A percentile compares a stretch with the other conserved stretches of the same genome.
These are phyloP conservation scores for Blastobotrys mokoenaii DNA, from an alignment of 805 yeast species.

Conservation along the genomic window DNA sequence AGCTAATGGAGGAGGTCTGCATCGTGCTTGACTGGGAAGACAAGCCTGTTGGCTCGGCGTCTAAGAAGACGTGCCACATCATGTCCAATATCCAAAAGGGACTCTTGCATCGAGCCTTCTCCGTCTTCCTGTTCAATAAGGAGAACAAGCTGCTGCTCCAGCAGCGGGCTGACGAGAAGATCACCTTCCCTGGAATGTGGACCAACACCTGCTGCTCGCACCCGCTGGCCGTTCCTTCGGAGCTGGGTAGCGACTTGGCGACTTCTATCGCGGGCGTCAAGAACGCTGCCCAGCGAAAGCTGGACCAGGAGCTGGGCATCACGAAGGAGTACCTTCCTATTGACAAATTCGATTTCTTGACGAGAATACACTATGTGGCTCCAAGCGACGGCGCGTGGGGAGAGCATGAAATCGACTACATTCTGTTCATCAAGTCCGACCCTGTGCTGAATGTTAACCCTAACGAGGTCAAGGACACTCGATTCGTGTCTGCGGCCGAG, in stretches of 20 bases:
- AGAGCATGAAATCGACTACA: conserved; percentile 95
- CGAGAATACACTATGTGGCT: conserved; percentile 92
- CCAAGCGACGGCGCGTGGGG: conserved; percentile 81
- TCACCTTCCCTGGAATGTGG: conserved; percentile 96
- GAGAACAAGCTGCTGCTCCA: conserved; percentile 74
- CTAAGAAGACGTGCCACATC: conserved; percentile 63
- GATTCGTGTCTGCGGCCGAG: conserved; percentile 62
- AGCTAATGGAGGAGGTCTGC: conserved; percentile 93
- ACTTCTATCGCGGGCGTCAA: conserved; percentile 70
- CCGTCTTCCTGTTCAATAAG: conserved; percentile 84
- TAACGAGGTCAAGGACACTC: conserved; percentile 79
- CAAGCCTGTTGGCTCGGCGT: conserved; percentile 82
- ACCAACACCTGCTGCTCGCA: conserved; percentile 99
- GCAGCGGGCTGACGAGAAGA: conserved; percentile 93
- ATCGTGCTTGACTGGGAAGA: conserved; percentile 87
- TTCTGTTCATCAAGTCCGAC: conserved; percentile 60
- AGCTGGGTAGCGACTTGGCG: conserved; percentile 58
- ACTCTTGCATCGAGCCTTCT: conserved; percentile 87
- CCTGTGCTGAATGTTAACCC: conserved; percentile 46
- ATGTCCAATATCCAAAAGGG: conserved; percentile 84
- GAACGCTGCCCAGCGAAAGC: conserved; percentile 83
- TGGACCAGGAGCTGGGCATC: conserved; percentile 91
- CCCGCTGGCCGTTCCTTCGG: conserved; percentile 78
- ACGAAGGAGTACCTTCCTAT: conserved; percentile 47
- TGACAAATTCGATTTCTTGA: conserved; percentile 69